These are phyloP conservation scores for Cladosporium phlei DNA, from an alignment of 2,329 filamentous ascomycete species.

Conservation along the genomic window DNA sequence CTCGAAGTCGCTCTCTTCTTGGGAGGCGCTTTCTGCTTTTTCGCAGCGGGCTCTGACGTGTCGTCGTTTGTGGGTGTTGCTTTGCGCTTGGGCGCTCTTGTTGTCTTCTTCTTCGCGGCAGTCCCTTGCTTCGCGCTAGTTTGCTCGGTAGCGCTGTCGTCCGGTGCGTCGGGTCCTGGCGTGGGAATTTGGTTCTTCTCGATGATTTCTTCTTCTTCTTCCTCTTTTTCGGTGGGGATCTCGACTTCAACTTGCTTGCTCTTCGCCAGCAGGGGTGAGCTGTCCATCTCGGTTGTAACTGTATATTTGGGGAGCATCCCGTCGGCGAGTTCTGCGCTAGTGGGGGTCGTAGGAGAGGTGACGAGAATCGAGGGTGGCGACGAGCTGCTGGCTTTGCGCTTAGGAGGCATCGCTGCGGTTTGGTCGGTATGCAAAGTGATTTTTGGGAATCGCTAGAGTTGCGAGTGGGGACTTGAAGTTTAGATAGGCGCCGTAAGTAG, in stretches of 20 bases:
- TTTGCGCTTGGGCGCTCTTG: not conserved
- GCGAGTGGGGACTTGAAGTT: no score
- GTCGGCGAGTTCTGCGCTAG: not conserved
- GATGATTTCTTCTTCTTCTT: not conserved
- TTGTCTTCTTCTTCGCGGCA: not conserved
- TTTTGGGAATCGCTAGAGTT: no score
- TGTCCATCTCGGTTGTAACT: not conserved
- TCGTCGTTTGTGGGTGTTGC: not conserved
- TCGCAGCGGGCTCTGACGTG: not conserved
- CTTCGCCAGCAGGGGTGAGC: not conserved
- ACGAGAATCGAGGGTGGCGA: not conserved
- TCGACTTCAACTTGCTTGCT: not conserved
- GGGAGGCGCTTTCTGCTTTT: not conserved
- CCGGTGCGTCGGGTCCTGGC: not conserved
- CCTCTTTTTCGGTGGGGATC: not conserved
- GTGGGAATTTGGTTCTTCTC: not conserved
- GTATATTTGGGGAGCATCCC: not conserved
- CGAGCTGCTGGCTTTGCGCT: not conserved
- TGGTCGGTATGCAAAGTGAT: not conserved
- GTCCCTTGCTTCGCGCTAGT: not conserved
- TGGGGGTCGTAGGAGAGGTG: not conserved
- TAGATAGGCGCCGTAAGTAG: no score
- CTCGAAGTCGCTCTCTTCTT: not conserved
- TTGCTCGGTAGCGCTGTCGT: not conserved
- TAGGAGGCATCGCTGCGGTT: not conserved